These are phyloP conservation scores for Jamesozyma gamospora DNA, from an alignment of 805 yeast species.

Conservation along the genomic window DNA sequence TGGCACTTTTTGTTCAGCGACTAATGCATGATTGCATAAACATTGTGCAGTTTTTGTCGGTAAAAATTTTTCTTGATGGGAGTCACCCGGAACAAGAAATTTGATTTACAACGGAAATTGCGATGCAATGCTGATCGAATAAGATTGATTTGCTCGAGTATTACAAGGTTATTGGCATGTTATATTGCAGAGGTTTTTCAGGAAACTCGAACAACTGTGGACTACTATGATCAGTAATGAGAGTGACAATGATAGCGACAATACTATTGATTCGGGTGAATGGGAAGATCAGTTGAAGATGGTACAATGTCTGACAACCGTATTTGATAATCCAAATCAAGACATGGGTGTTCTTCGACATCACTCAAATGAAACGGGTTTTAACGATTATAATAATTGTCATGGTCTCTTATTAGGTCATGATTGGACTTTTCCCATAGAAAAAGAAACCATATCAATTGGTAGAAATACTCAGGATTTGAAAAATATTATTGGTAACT, in stretches of 20 bases:
- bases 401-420: slow-evolving; percentile 68
- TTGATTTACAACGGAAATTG: no score
- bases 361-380: slow-evolving; percentile 59
- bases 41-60: no score
- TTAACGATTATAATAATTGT: slow-evolving; percentile 79
- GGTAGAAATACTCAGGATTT: slow-evolving; percentile 62
- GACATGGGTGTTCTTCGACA: slow-evolving; percentile 63
- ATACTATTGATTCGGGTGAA: no score
- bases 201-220: no score
- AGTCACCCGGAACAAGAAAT: no score
- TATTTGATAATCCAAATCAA: slow-evolving; percentile 60
- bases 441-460: slow-evolving; percentile 58
- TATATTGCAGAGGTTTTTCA: no score
- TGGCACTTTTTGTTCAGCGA: no score
- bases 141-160: no score
- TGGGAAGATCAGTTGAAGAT: slow-evolving; percentile 36
- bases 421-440: slow-evolving; percentile 89
- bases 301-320: slow-evolving; percentile 63
- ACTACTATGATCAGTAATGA: background rate
- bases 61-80: no score
- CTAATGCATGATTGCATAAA: no score
- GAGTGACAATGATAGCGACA: background rate
- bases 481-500: background rate
- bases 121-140: no score
- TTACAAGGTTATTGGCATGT: no score